phyloP scores from a whole-genome alignment of 768 basidiomycete genomes.

The Suillus discolor region DNA sequence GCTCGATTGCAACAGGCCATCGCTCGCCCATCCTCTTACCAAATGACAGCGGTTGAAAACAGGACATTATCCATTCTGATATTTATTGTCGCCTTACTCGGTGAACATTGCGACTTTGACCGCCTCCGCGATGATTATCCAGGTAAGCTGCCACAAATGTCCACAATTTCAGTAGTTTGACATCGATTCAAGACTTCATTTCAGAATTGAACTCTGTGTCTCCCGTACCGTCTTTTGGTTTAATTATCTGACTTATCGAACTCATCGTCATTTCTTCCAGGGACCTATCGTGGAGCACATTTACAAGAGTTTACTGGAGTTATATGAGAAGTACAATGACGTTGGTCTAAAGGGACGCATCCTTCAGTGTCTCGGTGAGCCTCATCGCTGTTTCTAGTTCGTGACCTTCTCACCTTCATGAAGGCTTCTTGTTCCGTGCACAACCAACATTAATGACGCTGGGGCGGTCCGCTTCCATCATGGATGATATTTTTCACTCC shows the following conservation, averaged over 20 bases:
- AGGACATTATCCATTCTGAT: constrained; percentile 70
- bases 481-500: constrained; percentile 87
- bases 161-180: constrained; percentile 33
- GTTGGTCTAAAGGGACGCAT: constrained; percentile 65
- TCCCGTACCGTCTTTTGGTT: constrained; percentile 7
- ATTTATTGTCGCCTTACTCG: constrained; percentile 82
- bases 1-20: constrained; percentile 67
- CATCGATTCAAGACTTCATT: constrained; percentile 57
- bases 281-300: constrained; percentile 82
- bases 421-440: constrained; percentile 90
- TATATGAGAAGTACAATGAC: constrained; percentile 71
- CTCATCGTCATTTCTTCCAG: constrained; percentile 33
- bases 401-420: constrained; percentile 1
- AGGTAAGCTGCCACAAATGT: constrained; percentile 43
- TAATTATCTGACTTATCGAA: background rate
- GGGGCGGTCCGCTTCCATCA: constrained; percentile 75
- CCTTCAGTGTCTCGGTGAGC: constrained; percentile 82
- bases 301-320: constrained; percentile 67
- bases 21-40: constrained; percentile 41
- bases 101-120: constrained; percentile 91
- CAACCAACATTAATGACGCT: constrained; percentile 91
- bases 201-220: constrained; percentile 43
- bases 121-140: constrained; percentile 60
- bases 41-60: constrained; percentile 50
- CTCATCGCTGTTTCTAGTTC: background rate